These are phyloP conservation scores for Fusarium humuli DNA, from an alignment of 2,329 filamentous ascomycete genomes.

Conservation along the genomic window DNA sequence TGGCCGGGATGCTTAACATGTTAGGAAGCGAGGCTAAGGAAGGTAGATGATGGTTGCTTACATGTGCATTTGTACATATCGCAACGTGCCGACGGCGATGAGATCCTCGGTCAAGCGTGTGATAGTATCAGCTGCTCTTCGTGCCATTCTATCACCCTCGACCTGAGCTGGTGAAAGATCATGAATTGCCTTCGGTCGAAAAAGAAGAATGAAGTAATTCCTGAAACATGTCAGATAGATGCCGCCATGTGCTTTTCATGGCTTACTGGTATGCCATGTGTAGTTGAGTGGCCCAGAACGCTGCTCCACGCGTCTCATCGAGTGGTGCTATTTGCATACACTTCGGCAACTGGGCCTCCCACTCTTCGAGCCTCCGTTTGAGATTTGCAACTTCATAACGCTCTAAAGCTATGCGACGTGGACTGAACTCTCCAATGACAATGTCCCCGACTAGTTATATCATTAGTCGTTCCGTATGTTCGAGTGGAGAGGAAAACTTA, in stretches of 20 bases:
- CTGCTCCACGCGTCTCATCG: constrained; percentile 13
- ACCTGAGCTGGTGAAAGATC: constrained; percentile 3
- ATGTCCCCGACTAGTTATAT: constrained; percentile 28
- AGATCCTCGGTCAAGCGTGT: constrained; percentile 36
- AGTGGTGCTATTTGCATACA: constrained; percentile 10
- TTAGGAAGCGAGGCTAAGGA: neutral
- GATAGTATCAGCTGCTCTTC: constrained; percentile 31
- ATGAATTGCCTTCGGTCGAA: constrained; percentile 14
- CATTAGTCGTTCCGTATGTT: accelerated
- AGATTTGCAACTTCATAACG: neutral
- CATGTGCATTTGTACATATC: constrained; percentile 33
- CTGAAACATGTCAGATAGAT: neutral
- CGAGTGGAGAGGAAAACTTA: neutral
- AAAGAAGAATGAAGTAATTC: constrained; percentile 30
- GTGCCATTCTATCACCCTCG: constrained; percentile 12
- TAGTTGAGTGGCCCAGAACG: constrained; percentile 33
- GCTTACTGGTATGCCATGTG: constrained; percentile 38
- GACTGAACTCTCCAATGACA: constrained; percentile 37
- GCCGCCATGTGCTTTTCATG: accelerated
- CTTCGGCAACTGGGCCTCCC: constrained; percentile 16
- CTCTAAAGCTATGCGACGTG: constrained; percentile 5
- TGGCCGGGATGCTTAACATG: constrained; percentile 3
- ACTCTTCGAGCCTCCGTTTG: constrained; percentile 3
- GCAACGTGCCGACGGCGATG: constrained; percentile 14
- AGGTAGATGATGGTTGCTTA: neutral